Evolutionary conservation across 75 land plant genomes (phyloP), one percentile per base, ranked within the genome.

Genomic region (Cryptomeria japonica): DNA sequence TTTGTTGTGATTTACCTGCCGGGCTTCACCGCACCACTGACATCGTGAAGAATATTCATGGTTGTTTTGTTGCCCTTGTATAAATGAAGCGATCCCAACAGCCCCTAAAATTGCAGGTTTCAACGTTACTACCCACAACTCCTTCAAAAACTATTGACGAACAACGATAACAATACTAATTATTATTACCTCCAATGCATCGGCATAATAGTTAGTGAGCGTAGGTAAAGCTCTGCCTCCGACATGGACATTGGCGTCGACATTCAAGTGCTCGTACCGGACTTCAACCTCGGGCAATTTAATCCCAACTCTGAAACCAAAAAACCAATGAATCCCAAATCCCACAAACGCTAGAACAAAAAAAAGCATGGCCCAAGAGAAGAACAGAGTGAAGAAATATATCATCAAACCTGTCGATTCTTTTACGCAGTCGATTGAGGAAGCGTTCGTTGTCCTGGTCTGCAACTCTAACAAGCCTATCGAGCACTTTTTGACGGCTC

Each of bases 241-340:
- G 18, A 89, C 88, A 31, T 87, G 34, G 22, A 68, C 90, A 39
- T 87, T 64, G 8, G 93, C 94, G 32, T 90, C 87, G 34, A 93
- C 51, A 49, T 82, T 44, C 41, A 93, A 83, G 85, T 92, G 34
- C 87, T 93, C 89, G 88, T 80, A 93, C 39, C 94, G 88, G 6
- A 93, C 91, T 83, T 93, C 94, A 16, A 93, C 87, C 64, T 87
- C 92, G 3, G 94, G 94, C 36, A 90, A 55, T 13, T 92, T 87
- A 37, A 93, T 88, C 34, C 91, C 94, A 32, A 93, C 94, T 56
- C 94, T 51, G 76, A 25, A 44, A 44, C 0, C 6, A 44, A 44
- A 44, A 44, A 44, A n/a, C 2, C 3, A 49, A n/a, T 2, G 34
- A 31, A 32, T 31, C 47, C 47, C 47, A 70, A n/a, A n/a, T 4